Conservation (phyloP, 257 asterid species). For the Nicotiana tabacum region DNA sequence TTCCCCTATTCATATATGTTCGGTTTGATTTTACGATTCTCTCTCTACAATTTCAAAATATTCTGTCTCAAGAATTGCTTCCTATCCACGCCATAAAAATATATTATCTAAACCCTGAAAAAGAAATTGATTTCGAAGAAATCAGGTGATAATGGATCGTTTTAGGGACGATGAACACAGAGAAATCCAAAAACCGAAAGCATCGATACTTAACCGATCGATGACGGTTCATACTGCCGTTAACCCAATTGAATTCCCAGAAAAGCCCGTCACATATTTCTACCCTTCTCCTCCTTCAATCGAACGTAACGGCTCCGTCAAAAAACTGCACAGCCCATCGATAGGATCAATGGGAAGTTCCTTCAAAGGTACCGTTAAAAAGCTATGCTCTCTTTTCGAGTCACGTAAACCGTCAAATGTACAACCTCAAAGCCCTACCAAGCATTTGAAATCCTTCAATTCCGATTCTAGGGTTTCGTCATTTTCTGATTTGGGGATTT, state of each 20-base stretch:
- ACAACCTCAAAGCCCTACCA: slow-evolving; percentile 16
- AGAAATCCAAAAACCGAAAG: neutral
- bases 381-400: slow-evolving; percentile 67
- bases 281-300: slow-evolving; percentile 15
- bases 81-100: neutral
- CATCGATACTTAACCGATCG: neutral
- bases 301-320: slow-evolving; percentile 57
- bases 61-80: neutral
- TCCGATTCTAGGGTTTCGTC: slow-evolving; percentile 18
- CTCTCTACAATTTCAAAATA: neutral
- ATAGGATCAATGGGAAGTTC: slow-evolving; percentile 59
- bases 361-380: slow-evolving; percentile 62
- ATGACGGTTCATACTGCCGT: neutral
- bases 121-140: neutral
- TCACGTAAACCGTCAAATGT: slow-evolving; percentile 7
- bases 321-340: slow-evolving; percentile 49
- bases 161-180: neutral
- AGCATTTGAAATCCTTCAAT: slow-evolving; percentile 25
- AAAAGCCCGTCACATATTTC: neutral
- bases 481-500: neutral
- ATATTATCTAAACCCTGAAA: neutral
- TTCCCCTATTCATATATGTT: neutral
- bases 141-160: neutral
- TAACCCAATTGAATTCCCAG: neutral
- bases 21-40: neutral